These are phyloP conservation scores for Lipomyces starkeyi DNA, from an alignment of 805 yeast genomes.

Conservation along the genomic window DNA sequence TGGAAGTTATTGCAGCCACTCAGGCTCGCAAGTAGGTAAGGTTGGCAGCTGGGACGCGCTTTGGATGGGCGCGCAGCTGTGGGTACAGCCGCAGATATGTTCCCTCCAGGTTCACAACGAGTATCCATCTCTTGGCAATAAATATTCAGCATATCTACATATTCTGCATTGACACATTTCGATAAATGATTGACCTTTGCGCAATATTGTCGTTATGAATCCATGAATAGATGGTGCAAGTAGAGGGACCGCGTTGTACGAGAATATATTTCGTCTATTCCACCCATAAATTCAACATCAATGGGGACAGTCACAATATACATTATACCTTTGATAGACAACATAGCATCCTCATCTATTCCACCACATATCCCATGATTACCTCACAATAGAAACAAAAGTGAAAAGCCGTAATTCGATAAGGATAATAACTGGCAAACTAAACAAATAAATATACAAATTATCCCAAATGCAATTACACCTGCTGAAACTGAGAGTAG, in stretches of 20 bases:
- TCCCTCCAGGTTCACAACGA: not conserved
- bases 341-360: constrained; percentile 1
- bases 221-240: not conserved
- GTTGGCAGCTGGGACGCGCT: not conserved
- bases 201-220: not conserved
- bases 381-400: constrained; percentile 6
- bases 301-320: not conserved
- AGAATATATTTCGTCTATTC: not conserved
- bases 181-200: not conserved
- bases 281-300: not conserved
- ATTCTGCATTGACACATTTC: not conserved
- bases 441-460: constrained; percentile 18
- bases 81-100: constrained; percentile 1
- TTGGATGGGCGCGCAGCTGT: not conserved
- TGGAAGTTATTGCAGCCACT: not conserved
- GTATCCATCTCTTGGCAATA: not conserved
- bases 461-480: constrained; percentile 33
- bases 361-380: not conserved
- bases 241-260: not conserved
- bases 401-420: not conserved
- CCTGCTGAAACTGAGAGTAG: constrained; percentile 16
- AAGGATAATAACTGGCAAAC: not conserved
- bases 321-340: not conserved
- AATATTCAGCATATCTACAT: not conserved
- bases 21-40: not conserved